A percentile compares a stretch with the other conserved stretches of the same genome.
Conservation (phyloP, 1,284 basidiomycete genomes). For the Vanrija sp. region DNA sequence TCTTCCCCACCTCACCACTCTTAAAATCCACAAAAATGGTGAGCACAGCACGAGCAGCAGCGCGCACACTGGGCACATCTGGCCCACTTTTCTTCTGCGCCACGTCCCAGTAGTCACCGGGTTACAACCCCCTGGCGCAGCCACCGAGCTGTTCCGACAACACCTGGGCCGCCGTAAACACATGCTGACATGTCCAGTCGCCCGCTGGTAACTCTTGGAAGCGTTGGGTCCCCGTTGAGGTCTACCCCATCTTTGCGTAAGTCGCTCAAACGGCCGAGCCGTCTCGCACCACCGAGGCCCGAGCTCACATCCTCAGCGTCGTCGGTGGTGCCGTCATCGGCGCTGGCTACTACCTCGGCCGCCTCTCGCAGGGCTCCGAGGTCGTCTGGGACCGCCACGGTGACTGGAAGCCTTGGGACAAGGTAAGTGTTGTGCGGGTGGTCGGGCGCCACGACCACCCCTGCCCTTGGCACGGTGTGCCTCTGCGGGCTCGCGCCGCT, state of each 20-base stretch:
- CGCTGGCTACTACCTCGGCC: constrained; percentile 40
- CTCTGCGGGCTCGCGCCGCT: background rate
- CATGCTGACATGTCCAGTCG: constrained; percentile 3
- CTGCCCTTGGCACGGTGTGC: background rate
- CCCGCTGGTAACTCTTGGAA: constrained; percentile 17
- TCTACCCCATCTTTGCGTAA: constrained; percentile 36
- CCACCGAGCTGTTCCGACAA: too few relatives aligned
- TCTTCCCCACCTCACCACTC: constrained; percentile 2
- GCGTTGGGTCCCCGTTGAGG: constrained; percentile 30
- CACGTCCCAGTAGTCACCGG: background rate
- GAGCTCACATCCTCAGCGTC: constrained; percentile 21
- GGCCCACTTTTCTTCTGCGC: background rate
- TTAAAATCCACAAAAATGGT: constrained; percentile 8
- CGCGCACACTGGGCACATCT: background rate
- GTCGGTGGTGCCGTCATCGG: constrained; percentile 39
- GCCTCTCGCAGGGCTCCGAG: constrained; percentile 43
- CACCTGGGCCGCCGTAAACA: background rate
- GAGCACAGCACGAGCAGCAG: background rate
- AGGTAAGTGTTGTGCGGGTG: constrained; percentile 13
- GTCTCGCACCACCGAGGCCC: too few relatives aligned
- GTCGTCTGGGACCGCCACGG: constrained; percentile 46
- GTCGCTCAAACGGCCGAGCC: constrained; percentile 7
- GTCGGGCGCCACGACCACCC: background rate
- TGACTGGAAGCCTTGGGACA: constrained; percentile 48
- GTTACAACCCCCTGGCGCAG: background rate